These are phyloP conservation scores for Rosa multiflora DNA, from an alignment of 306 rosid species.

Conservation along the genomic window DNA sequence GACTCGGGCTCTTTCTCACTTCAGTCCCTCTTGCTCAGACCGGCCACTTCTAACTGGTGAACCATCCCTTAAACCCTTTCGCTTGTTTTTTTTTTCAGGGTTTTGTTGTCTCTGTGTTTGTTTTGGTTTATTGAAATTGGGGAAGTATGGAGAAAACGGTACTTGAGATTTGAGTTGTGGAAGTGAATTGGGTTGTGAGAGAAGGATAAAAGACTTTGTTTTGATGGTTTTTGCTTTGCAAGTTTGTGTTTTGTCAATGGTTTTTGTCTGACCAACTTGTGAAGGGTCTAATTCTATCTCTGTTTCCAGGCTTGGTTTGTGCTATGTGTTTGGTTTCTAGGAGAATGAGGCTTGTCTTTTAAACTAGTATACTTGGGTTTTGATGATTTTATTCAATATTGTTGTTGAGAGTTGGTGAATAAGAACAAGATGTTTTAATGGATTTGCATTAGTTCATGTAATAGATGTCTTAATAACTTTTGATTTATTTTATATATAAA, in stretches of 20 bases:
- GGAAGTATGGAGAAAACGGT: background rate
- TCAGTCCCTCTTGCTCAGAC: slow-evolving; percentile 59
- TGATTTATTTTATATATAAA: background rate
- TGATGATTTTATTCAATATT: background rate
- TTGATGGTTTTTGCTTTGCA: background rate
- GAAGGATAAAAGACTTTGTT: background rate
- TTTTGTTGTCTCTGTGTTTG: background rate
- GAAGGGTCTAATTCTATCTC: background rate
- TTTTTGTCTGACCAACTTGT: background rate
- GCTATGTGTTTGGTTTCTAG: background rate
- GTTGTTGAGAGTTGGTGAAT: background rate
- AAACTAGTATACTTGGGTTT: background rate
- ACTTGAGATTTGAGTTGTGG: background rate
- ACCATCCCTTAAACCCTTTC: background rate
- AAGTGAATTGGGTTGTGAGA: background rate
- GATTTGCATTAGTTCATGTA: background rate
- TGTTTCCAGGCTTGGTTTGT: slow-evolving; percentile 5
- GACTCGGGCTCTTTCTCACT: slow-evolving; percentile 66
- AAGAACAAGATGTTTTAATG: background rate
- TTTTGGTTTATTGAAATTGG: background rate
- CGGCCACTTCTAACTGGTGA: slow-evolving; percentile 51
- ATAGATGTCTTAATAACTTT: background rate
- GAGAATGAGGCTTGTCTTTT: background rate
- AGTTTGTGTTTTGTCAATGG: background rate
- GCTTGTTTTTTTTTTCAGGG: background rate